These are phyloP conservation scores for Puccinia brachypodii DNA, from an alignment of 1,284 basidiomycete genomes.

Conservation along the genomic window DNA sequence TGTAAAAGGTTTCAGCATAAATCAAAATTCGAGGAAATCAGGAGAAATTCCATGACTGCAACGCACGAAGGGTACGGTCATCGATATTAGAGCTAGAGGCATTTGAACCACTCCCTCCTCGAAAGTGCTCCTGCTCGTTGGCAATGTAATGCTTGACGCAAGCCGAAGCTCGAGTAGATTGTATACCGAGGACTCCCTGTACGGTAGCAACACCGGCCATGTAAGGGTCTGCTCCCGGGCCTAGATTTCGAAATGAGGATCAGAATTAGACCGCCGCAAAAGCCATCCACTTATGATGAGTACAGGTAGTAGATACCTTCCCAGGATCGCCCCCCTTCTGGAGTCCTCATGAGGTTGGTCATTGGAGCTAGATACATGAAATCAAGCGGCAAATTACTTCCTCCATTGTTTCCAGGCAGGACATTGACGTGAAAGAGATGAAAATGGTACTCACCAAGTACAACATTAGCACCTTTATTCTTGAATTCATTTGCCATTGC, in stretches of 20 bases:
- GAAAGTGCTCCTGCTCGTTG: constrained; percentile 56
- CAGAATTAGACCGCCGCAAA: constrained; percentile 49
- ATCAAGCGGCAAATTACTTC: background rate
- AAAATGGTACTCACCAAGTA: constrained; percentile 53
- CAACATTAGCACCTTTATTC: constrained; percentile 55
- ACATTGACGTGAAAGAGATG: constrained; percentile 21
- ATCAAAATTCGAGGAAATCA: background rate
- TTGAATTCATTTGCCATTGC: constrained; percentile 55
- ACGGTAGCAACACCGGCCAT: constrained; percentile 54
- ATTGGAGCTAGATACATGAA: constrained; percentile 52
- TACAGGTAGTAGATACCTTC: constrained; percentile 50
- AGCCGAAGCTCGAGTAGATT: constrained; percentile 54
- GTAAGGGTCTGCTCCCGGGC: constrained; percentile 51
- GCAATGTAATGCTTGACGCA: constrained; percentile 55
- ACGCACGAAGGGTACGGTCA: constrained; percentile 53
- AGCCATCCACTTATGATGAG: constrained; percentile 19
- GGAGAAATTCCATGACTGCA: background rate
- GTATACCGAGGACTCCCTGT: constrained; percentile 53
- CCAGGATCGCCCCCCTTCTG: constrained; percentile 53
- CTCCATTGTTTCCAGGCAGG: background rate
- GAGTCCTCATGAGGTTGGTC: constrained; percentile 52
- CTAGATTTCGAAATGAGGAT: background rate
- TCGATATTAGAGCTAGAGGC: constrained; percentile 52
- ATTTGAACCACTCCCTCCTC: constrained; percentile 45
- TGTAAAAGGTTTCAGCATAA: background rate